phyloP scores from a whole-genome alignment of 2,329 filamentous ascomycete genomes.

The Colletotrichum salicis region DNA sequence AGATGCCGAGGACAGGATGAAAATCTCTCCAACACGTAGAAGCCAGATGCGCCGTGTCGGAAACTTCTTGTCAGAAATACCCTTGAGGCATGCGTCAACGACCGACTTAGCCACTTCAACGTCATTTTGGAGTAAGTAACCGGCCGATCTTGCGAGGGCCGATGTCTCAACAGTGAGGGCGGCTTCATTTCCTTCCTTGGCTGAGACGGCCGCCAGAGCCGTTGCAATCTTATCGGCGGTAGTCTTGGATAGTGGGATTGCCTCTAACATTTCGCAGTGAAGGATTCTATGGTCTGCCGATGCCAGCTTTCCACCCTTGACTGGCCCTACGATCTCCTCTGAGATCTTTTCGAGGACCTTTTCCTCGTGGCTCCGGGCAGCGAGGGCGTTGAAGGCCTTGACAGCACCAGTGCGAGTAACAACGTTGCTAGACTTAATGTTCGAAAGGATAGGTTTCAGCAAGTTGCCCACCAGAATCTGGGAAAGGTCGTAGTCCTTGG shows the following conservation, averaged over 20 bases:
- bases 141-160: slow-evolving; percentile 74
- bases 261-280: slow-evolving; percentile 82
- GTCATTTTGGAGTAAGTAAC: slow-evolving; percentile 69
- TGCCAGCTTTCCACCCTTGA: slow-evolving; percentile 86
- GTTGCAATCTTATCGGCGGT: slow-evolving; percentile 74
- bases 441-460: slow-evolving; percentile 87
- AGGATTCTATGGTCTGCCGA: slow-evolving; percentile 85
- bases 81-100: slow-evolving; percentile 80
- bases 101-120: slow-evolving; percentile 72
- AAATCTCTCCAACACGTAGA: slow-evolving; percentile 75
- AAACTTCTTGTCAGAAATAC: slow-evolving; percentile 85
- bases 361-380: slow-evolving; percentile 68
- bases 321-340: slow-evolving; percentile 80
- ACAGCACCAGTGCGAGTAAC: slow-evolving; percentile 80
- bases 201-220: slow-evolving; percentile 74
- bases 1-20: slow-evolving; percentile 58
- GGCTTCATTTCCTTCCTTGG: slow-evolving; percentile 89
- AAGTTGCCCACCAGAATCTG: slow-evolving; percentile 76
- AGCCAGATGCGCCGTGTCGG: slow-evolving; percentile 84
- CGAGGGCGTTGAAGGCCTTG: slow-evolving; percentile 77
- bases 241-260: slow-evolving; percentile 67
- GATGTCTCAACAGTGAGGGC: slow-evolving; percentile 81
- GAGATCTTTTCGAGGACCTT: slow-evolving; percentile 72
- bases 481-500: slow-evolving; percentile 79
- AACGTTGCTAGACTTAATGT: slow-evolving; percentile 88